These are phyloP conservation scores for Elsinoe australis DNA, from an alignment of 2,329 filamentous ascomycete genomes.

Conservation along the genomic window DNA sequence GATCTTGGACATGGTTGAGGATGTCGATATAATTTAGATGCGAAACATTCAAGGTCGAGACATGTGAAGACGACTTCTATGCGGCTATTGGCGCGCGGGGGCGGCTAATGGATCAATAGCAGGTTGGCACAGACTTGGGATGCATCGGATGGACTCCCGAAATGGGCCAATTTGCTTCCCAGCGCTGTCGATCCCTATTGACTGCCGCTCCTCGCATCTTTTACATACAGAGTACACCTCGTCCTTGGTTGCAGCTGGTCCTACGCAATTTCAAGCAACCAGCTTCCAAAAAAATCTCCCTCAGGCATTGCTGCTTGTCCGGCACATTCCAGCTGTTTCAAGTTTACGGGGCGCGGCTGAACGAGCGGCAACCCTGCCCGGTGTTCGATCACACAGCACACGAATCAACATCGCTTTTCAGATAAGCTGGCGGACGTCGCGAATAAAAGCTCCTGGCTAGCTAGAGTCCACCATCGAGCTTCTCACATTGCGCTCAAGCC, in stretches of 20 bases:
- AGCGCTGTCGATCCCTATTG: constrained; percentile 13
- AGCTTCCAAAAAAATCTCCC: neutral
- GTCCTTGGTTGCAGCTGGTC: no score
- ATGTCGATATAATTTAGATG: neutral
- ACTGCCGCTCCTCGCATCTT: constrained; percentile 3
- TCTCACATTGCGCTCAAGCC: constrained; percentile 26
- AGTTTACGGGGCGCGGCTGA: constrained; percentile 8
- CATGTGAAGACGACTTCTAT: neutral
- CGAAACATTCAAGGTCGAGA: neutral
- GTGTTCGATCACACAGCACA: constrained; percentile 10
- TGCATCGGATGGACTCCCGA: constrained; percentile 6
- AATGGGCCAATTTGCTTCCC: constrained; percentile 13
- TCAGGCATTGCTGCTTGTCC: constrained; percentile 3
- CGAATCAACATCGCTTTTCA: constrained; percentile 2
- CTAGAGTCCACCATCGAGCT: constrained; percentile 26
- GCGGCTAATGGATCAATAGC: neutral
- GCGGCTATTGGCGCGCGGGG: constrained; percentile 3
- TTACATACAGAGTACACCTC: neutral
- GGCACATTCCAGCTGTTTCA: constrained; percentile 15
- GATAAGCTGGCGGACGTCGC: constrained; percentile 18
- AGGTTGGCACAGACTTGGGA: neutral
- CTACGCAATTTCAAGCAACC: neutral
- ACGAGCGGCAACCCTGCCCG: constrained; percentile 10
- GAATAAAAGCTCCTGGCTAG: constrained; percentile 24
- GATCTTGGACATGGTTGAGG: constrained; percentile 26